Percentiles rank a stretch among this genome's conserved stretches.
phyloP scores from a whole-genome alignment of 1,284 basidiomycete species.

The Sporisorium scitamineum region DNA sequence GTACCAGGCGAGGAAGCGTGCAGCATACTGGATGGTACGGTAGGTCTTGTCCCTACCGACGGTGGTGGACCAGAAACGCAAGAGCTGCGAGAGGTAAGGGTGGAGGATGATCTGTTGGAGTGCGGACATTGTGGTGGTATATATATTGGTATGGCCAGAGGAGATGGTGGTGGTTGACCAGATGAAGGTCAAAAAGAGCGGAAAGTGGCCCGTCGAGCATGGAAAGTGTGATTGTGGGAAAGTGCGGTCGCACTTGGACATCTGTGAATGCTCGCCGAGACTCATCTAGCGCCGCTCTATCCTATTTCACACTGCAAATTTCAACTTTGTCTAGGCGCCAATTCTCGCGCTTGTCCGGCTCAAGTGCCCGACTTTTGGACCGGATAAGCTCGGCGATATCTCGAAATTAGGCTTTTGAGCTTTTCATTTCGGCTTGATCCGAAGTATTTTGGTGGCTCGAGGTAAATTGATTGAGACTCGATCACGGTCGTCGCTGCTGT shows the following conservation, averaged over 20 bases:
- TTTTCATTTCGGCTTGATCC: background rate
- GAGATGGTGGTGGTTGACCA: background rate
- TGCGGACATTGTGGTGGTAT: conserved; percentile 58
- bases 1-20: conserved; percentile 89
- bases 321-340: background rate
- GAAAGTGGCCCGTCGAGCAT: background rate
- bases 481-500: too few species aligned
- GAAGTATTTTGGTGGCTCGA: background rate
- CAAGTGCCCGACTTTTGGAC: background rate
- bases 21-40: conserved; percentile 89
- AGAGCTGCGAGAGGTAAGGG: conserved; percentile 66
- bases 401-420: background rate
- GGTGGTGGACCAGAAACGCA: conserved; percentile 69
- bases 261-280: conserved; percentile 2
- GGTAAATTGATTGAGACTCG: background rate
- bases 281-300: background rate
- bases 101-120: conserved; percentile 68
- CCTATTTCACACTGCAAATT: conserved; percentile 6
- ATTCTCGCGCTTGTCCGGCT: conserved; percentile 2
- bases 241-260: background rate
- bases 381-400: conserved; percentile 7
- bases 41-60: conserved; percentile 77
- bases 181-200: background rate
- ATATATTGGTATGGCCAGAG: background rate
- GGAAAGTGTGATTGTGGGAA: background rate